A percentile compares a stretch with the other conserved stretches of the same genome.
Conservation (phyloP, 1,139 yeast genomes). For the Kodamaea fungicola region DNA sequence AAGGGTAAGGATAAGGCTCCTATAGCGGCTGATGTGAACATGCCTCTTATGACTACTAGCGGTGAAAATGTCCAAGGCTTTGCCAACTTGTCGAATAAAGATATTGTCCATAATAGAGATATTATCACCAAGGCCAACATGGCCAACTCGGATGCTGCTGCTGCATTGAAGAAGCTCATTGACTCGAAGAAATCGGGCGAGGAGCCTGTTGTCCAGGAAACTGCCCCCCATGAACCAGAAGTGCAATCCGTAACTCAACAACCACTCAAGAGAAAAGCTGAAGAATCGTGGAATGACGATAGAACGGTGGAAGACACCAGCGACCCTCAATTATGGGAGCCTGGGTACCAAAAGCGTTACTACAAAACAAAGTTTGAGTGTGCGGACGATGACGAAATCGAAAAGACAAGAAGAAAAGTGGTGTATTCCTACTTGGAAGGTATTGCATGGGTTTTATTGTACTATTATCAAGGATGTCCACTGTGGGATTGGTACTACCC, state of each 20-base stretch:
- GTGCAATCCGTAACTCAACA: background rate
- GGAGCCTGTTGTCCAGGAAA: background rate
- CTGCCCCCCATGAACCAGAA: background rate
- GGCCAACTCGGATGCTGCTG: conserved; percentile 72
- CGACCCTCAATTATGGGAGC: conserved; percentile 72
- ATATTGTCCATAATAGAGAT: conserved; percentile 64
- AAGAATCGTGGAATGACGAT: background rate
- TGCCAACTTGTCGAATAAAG: conserved; percentile 65
- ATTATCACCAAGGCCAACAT: conserved; percentile 72
- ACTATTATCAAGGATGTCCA: conserved; percentile 96
- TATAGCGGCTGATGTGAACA: conserved; percentile 61
- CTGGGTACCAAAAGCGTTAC: conserved; percentile 83
- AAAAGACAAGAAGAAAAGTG: conserved; percentile 54
- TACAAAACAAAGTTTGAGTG: conserved; percentile 73
- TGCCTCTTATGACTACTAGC: conserved; percentile 71
- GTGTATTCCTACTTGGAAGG: conserved; percentile 85
- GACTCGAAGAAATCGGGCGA: background rate
- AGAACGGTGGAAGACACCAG: conserved; percentile 30
- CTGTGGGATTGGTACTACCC: conserved; percentile 99
- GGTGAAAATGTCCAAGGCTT: conserved; percentile 66
- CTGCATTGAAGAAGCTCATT: conserved; percentile 48
- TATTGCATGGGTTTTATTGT: conserved; percentile 88
- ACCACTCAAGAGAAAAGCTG: background rate
- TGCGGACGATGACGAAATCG: conserved; percentile 52
- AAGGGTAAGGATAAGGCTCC: conserved; percentile 79